Base-by-base conservation (phyloP, 2,329 filamentous ascomycete species). In the Xenoacremonium recifei region DNA sequence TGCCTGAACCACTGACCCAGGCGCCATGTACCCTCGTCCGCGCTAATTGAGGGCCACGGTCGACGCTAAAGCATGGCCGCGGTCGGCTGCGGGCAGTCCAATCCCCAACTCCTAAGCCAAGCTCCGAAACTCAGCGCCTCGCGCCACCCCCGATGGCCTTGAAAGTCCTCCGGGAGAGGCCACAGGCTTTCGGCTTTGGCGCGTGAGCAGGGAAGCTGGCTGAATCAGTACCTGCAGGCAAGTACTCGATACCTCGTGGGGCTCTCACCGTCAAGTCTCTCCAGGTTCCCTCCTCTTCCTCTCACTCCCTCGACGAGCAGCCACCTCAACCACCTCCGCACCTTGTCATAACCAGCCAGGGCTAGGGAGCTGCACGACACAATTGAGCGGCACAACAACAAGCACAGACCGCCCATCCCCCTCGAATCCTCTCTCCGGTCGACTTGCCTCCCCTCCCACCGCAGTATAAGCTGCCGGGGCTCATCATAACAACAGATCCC, bases 41-140 rank as follows among this genome's bases (percentile, higher is more conserved):
- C 49, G 42, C 49, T 52, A 50, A 44, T 35, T 39, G 23, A 13
- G 23, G 23, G 23, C 9, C 31, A 42, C 44, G 51, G 39, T 44
- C 34, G 44, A 54, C 47, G 42, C 53, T 55, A 53, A 55, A 43
- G 48, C 49, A 49, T 45, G 44, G 47, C 37, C 44, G 42, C 45
- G 41, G 38, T 51, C 46, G 48, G 49, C 49, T 53, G 51, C 53
- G 54, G 53, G 49, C 38, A 56, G 47, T 48, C 40, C 45, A 42
- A 50, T 13, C 23, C 23, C 23, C 23, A 9, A 27, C 9, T 27
- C 9, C 9, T 13, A 32, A 10, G 10, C 7, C 9, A 7, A 32
- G 39, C 43, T 47, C 50, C 54, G 50, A 58, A 57, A 58, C 54
- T 32, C 32, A 34, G 32, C 47, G 45, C 48, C 49, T 48, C 39